Evolutionary conservation across 257 asterid genomes (phyloP), one percentile per base, ranked within the genome.

Genomic region (Scutellaria baicalensis): DNA sequence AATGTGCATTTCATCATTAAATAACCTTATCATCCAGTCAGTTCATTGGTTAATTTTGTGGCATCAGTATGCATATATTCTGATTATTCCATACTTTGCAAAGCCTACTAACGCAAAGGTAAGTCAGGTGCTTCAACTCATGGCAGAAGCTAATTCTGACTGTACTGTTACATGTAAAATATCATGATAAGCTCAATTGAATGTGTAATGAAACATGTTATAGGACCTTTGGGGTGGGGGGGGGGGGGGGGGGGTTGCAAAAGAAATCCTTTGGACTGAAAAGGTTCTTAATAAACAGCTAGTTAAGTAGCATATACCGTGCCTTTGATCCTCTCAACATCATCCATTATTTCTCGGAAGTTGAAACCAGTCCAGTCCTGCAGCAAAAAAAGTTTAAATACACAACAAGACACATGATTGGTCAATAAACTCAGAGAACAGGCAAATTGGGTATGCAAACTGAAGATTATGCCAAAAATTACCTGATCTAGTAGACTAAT

Each of bases 301-400:
- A n/a, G n/a, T n/a, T n/a, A 38, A 57, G 66, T 38, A 70, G 54
- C 75, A 65, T 77, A 74, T 94, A 94, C 99, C 92, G 97, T 94
- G 96, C 95, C 90, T 88, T 91, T 94, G 74, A 94, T 91, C 97
- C 89, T 94, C 87, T 91, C 97, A 81, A 94, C 99, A 43, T 91
- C 99, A 7, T 80, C 89, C 97, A 94, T 94, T 78, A 94, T 94
- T 79, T 88, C 92, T 85, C 95, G 79, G 72, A 91, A 94, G 85
- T 75, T 85, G 75, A 94, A 83, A 66, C 97, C 99, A 23, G 95
- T 91, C 99, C 99, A 94, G 78, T 94, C 99, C 97, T 94, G 88
- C 78, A 77, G 71, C 52, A 84, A 74, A 52, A 84, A 74, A 52
- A 38, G 76, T 72, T 31, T 73, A 75, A 44, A 75, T 59, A 64